Base-by-base conservation (phyloP, 106 monocot genomes). In the Allium fistulosum region DNA sequence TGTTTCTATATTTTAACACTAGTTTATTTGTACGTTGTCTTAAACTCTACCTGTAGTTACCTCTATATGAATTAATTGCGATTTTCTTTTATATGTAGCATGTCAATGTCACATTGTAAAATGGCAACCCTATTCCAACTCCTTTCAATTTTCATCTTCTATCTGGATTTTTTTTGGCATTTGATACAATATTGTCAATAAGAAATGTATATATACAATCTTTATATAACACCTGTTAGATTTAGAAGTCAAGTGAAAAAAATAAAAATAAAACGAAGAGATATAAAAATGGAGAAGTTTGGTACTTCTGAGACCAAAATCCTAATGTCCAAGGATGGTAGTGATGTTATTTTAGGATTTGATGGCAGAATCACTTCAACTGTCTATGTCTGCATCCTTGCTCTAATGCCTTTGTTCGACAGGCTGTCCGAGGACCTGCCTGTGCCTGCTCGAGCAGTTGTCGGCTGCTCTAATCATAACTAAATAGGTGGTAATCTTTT, bases 381-480 rank as follows among this genome's bases (percentile, higher is more conserved):
- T 46, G 84, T 92, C 17, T 92, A 92, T 77, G 79, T 97, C 46
- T 89, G 92, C 72, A 72, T 89, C 74, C 67, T 81, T 1, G 75
- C 79, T 15, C 73, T 70, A 71, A 76, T 79, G 53, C 50, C 75
- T 26, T 27, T 50, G 52, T 8, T 8, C 48, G 15, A 11, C 7
- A 11, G 51, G 66, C 17, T 37, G 53, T 69, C 82, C 16, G 82
- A 82, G 17, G 46, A 72, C 69, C 76, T 83, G 53, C 86, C 80
- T 22, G 71, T 88, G 26, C 82, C 92, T 63, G 70, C 86, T 57
- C 88, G 97, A 10, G 89, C 89, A 22, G 75, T 82, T 60, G 86
- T 86, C 22, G 97, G 97, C 46, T 82, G 97, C 71, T 92, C 92
- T 66, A 92, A 97, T 65, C 87, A 81, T 72, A 97, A 97, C 57